These are phyloP conservation scores for Prototheca cutis DNA, from an alignment of 163 green algal species.

Conservation along the genomic window DNA sequence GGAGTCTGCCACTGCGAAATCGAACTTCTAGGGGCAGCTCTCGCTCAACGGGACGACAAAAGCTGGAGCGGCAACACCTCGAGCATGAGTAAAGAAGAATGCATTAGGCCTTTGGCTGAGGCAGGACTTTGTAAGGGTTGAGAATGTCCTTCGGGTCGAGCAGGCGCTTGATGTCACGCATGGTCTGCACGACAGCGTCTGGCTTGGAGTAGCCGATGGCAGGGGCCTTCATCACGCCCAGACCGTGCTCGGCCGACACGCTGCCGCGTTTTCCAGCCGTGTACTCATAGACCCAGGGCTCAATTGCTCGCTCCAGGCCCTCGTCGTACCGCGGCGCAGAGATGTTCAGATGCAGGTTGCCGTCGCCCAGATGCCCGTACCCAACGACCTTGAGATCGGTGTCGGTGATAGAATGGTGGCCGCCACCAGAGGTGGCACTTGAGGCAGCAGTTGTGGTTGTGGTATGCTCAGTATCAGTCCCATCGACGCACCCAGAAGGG, in stretches of 20 bases:
- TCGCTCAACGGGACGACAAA: no score
- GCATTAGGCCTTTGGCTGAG: no score
- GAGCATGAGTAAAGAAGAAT: no score
- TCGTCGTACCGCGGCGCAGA: constrained; percentile 38
- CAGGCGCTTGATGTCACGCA: constrained; percentile 71
- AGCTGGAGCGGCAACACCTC: no score
- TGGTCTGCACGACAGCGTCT: constrained; percentile 52
- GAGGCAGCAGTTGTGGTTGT: no score
- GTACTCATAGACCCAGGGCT: constrained; percentile 94
- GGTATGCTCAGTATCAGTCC: no score
- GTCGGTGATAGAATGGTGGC: no score
- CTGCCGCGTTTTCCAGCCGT: constrained; percentile 50
- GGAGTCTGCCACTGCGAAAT: no score
- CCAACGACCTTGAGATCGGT: constrained; percentile 36
- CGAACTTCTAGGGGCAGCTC: no score
- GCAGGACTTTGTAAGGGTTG: constrained; percentile 92
- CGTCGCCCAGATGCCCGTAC: constrained; percentile 89
- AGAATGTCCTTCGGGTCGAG: constrained; percentile 85
- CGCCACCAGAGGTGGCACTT: constrained; percentile 1
- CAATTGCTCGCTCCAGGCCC: constrained; percentile 45
- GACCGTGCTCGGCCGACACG: constrained; percentile 90
- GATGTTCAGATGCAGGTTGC: constrained; percentile 97
- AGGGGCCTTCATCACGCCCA: constrained; percentile 83
- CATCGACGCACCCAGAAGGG: not conserved
- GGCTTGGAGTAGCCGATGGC: constrained; percentile 69